phyloP scores from a whole-genome alignment of 768 basidiomycete genomes.

The Lyophyllum atratum region DNA sequence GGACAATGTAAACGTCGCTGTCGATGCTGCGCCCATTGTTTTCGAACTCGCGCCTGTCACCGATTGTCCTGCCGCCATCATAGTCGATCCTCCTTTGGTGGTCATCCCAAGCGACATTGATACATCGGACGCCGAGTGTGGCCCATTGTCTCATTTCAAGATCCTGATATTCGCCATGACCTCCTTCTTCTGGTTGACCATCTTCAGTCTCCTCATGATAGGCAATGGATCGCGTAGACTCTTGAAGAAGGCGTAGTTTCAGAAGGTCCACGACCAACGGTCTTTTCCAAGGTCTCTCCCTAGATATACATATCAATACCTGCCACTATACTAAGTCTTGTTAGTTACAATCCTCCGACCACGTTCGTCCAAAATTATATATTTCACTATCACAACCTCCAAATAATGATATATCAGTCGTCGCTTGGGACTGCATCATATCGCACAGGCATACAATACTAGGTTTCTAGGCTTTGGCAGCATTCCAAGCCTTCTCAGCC shows the following conservation, averaged over 20 bases:
- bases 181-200: not conserved
- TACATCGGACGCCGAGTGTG: not conserved
- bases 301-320: too few relatives aligned
- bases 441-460: not conserved
- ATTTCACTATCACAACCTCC: not conserved
- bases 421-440: not conserved
- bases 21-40: not conserved
- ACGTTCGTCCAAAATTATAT: not conserved
- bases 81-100: not conserved
- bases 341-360: too few relatives aligned
- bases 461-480: not conserved
- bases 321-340: too few relatives aligned
- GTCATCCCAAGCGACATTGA: not conserved
- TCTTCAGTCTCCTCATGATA: not conserved
- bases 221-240: not conserved
- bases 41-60: not conserved
- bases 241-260: not conserved
- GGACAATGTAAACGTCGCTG: not conserved
- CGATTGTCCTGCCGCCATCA: not conserved
- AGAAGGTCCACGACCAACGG: not conserved
- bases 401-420: not conserved
- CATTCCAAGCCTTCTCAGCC: constrained; percentile 18
- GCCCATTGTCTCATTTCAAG: not conserved
- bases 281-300: too few relatives aligned
- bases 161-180: not conserved